These are phyloP conservation scores for Botrytis sinoallii DNA, from an alignment of 2,329 filamentous ascomycete species.

Conservation along the genomic window DNA sequence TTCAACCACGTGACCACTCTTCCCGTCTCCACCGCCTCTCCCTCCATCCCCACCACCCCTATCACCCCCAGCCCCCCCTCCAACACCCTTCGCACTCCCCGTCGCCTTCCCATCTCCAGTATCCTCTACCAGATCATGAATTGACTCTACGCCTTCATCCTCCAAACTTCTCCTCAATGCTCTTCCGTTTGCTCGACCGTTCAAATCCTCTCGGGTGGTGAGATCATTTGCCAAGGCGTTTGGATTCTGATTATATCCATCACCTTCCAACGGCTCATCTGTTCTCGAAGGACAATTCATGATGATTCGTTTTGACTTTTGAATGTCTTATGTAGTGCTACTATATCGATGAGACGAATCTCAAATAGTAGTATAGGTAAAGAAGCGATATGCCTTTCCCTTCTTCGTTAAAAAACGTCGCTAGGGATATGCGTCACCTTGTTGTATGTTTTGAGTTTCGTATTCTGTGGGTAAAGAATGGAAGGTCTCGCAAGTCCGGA, in stretches of 20 bases:
- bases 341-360: neutral
- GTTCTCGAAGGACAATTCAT: slow-evolving; percentile 67
- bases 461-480: neutral
- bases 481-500: neutral
- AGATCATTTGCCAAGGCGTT: slow-evolving; percentile 54
- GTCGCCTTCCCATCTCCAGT: slow-evolving; percentile 8
- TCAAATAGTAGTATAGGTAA: neutral
- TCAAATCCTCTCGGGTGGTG: slow-evolving; percentile 60
- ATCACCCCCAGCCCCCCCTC: slow-evolving; percentile 7
- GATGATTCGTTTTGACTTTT: neutral
- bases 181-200: slow-evolving; percentile 57
- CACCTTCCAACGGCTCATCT: slow-evolving; percentile 50
- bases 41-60: slow-evolving; percentile 18
- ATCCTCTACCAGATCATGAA: slow-evolving; percentile 23
- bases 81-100: slow-evolving; percentile 6
- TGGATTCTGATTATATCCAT: slow-evolving; percentile 61
- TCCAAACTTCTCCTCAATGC: slow-evolving; percentile 45
- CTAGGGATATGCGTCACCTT: neutral
- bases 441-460: neutral
- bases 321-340: neutral
- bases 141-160: slow-evolving; percentile 36
- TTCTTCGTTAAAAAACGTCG: neutral
- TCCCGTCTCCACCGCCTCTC: slow-evolving; percentile 18
- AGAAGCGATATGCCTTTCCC: neutral
- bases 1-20: slow-evolving; percentile 19